Evolutionary conservation across 2,329 filamentous ascomycete species (phyloP), one percentile per base, ranked within the genome.

Genomic region (Didymella segeticola): DNA sequence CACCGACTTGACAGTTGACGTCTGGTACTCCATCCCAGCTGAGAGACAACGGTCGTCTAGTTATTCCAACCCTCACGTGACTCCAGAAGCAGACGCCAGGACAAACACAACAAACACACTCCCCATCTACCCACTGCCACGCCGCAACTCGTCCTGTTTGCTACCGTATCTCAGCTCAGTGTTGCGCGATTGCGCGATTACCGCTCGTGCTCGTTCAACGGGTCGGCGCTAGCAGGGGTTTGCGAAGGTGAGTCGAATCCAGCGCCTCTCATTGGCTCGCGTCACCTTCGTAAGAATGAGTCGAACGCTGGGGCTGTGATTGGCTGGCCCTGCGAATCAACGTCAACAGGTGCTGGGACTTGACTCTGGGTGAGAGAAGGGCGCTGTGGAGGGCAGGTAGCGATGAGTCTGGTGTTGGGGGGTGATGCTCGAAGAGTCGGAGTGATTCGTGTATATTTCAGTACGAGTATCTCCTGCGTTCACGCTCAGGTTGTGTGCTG

Each of bases 201-300:
- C n/a, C n/a, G n/a, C n/a, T n/a, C 20, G 20, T 20, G 46, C 22
- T 33, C 27, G 20, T 25, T 39, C 25, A 22, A 36, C 22, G 41
- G 42, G 34, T 34, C 19, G 20, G 12, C 11, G 29, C 49, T 23
- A 11, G 4, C n/a, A n/a, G 30, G 23, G 11, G 37, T 63, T 57
- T 60, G 57, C 41, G 41, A 61, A 46, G 20, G 33, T 33, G 41
- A 43, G 3, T 15, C 17, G 5, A n/a, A 41, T 57, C n/a, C n/a
- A n/a, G n/a, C n/a, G n/a, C n/a, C n/a, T n/a, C n/a, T n/a, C n/a
- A n/a, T n/a, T n/a, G n/a, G n/a, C n/a, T n/a, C n/a, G n/a, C n/a
- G n/a, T n/a, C n/a, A n/a, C n/a, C n/a, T n/a, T n/a, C n/a, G n/a
- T n/a, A n/a, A n/a, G n/a, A n/a, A n/a, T n/a, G n/a, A n/a, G n/a